A percentile compares a stretch with the other conserved stretches of the same genome.
phyloP scores from a whole-genome alignment of 768 basidiomycete genomes.

The Rhodotorula kratochvilovae region DNA sequence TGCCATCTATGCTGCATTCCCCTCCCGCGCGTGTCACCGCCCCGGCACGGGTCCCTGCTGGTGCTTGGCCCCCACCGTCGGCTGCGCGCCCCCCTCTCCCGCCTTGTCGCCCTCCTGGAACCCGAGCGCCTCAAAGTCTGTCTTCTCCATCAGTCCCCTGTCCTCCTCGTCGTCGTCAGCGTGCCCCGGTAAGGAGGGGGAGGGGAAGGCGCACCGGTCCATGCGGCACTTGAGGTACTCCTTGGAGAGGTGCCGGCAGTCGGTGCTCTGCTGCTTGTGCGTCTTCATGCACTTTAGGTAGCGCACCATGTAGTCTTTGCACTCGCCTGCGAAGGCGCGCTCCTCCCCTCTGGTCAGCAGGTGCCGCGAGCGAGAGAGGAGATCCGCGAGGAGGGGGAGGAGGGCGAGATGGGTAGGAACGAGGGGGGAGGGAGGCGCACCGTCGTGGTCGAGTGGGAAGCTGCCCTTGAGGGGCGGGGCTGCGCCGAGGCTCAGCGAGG shows the following conservation, averaged over 20 bases:
- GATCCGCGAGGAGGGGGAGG: too few relatives aligned
- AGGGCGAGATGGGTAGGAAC: background rate
- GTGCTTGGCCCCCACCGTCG: constrained; percentile 25
- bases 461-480: constrained; percentile 46
- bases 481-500: constrained; percentile 45
- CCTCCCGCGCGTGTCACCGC: background rate
- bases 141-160: constrained; percentile 49
- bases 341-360: too few relatives aligned
- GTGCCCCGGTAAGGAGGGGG: too few relatives aligned
- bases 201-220: constrained; percentile 47
- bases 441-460: constrained; percentile 52
- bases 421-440: constrained; percentile 34
- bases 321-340: constrained; percentile 47
- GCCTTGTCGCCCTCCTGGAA: constrained; percentile 30
- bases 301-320: constrained; percentile 48
- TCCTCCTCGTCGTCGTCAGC: background rate
- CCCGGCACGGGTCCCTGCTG: background rate
- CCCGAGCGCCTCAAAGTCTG: constrained; percentile 49
- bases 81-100: background rate
- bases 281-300: constrained; percentile 50
- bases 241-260: constrained; percentile 48
- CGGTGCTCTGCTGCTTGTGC: constrained; percentile 47
- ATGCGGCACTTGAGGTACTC: constrained; percentile 50
- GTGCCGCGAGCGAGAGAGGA: too few relatives aligned
- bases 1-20: too few relatives aligned